phyloP scores from a whole-genome alignment of 352 stramenopile species.

The Phytopythium litorale region DNA sequence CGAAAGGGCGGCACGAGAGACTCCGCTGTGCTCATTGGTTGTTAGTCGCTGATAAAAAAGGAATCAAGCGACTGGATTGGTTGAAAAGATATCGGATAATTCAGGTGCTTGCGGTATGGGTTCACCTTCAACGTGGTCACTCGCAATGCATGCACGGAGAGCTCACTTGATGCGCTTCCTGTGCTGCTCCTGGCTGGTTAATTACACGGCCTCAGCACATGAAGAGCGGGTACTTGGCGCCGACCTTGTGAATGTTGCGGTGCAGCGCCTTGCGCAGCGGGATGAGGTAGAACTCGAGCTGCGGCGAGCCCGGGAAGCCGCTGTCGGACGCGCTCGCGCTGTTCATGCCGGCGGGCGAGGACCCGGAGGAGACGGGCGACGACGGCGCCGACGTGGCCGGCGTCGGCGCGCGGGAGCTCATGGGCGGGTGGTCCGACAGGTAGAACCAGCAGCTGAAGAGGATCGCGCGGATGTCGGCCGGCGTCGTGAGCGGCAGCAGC shows the following conservation, averaged over 20 bases:
- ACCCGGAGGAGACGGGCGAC: constrained; percentile 41
- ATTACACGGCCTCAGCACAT: constrained; percentile 40
- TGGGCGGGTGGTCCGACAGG: constrained; percentile 67
- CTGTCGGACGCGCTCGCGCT: constrained; percentile 16
- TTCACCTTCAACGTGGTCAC: neutral
- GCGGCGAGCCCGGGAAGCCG: constrained; percentile 25
- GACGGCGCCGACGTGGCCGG: constrained; percentile 37
- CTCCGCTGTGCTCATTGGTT: neutral
- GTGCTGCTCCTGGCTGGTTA: neutral
- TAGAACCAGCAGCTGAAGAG: constrained; percentile 86
- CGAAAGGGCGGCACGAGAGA: neutral
- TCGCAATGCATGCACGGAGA: neutral
- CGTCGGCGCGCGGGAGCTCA: constrained; percentile 24
- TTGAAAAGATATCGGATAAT: neutral
- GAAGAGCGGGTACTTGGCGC: constrained; percentile 69
- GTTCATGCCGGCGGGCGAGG: constrained; percentile 31
- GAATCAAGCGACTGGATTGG: neutral
- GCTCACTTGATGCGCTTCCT: too few relatives aligned
- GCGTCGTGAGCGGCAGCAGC: constrained; percentile 62
- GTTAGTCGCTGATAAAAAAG: neutral
- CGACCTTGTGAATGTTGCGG: constrained; percentile 71
- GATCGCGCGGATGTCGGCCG: constrained; percentile 68
- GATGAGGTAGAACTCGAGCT: constrained; percentile 76
- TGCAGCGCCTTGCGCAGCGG: constrained; percentile 73
- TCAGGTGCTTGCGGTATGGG: neutral